phyloP scores from a whole-genome alignment of 2,329 filamentous ascomycete genomes.

The Penicillium sp. region DNA sequence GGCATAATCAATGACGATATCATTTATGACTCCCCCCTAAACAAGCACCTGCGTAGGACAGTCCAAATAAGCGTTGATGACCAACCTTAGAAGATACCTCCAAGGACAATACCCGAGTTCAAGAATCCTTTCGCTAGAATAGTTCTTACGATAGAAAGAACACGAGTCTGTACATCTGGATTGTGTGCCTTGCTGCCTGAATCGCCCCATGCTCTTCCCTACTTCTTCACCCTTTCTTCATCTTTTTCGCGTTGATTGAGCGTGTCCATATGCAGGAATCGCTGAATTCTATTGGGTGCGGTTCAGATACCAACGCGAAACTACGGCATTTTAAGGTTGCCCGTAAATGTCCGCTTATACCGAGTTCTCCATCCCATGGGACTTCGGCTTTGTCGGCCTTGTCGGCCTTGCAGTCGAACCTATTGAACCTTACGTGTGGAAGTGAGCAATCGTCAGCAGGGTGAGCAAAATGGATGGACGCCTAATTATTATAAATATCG shows the following conservation, averaged over 20 bases:
- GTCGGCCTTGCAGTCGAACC: background rate
- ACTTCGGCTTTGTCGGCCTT: background rate
- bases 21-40: background rate
- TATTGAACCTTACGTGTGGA: background rate
- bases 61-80: too few relatives aligned
- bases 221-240: background rate
- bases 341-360: background rate
- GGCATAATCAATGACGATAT: background rate
- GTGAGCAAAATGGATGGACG: too few relatives aligned
- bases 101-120: too few relatives aligned
- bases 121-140: too few relatives aligned
- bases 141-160: too few relatives aligned
- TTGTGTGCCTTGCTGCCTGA: background rate
- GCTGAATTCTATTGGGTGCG: background rate
- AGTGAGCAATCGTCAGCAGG: background rate
- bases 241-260: background rate
- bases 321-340: background rate
- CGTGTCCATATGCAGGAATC: background rate
- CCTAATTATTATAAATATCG: background rate
- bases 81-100: too few relatives aligned
- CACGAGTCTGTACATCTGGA: background rate
- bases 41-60: background rate
- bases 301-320: too few relatives aligned
- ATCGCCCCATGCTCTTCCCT: background rate
- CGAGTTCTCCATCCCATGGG: background rate